phyloP scores from a whole-genome alignment of 2,329 filamentous ascomycete genomes.

The Nectriaceae sp. region DNA sequence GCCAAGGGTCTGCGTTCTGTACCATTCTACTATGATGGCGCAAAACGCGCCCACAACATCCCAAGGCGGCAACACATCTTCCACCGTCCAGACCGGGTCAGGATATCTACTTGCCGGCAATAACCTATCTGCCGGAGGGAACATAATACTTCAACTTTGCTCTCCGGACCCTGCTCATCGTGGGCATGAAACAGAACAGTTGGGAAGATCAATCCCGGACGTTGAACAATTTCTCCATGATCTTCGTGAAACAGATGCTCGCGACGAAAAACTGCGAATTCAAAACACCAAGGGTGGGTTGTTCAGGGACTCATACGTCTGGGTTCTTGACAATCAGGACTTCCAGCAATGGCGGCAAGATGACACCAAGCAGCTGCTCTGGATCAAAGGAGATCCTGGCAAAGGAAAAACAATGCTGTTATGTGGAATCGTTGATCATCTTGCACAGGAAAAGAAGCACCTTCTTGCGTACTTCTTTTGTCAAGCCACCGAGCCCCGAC shows the following conservation, averaged over 20 bases:
- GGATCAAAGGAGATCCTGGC: slow-evolving; percentile 40
- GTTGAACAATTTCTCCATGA: no score
- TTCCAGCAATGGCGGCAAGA: slow-evolving; percentile 21
- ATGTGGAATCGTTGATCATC: slow-evolving; percentile 39
- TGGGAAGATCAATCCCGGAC: no score
- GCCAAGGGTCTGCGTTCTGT: no score
- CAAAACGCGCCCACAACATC: no score
- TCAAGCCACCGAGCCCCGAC: slow-evolving; percentile 37
- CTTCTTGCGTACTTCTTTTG: slow-evolving; percentile 44
- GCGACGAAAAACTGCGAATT: slow-evolving; percentile 38
- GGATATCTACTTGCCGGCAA: no score
- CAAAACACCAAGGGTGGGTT: slow-evolving; percentile 37
- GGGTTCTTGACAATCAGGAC: slow-evolving; percentile 33
- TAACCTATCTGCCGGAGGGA: no score
- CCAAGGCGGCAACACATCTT: no score
- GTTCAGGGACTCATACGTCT: slow-evolving; percentile 33
- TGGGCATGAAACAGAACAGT: no score
- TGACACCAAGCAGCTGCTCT: slow-evolving; percentile 29
- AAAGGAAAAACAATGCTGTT: slow-evolving; percentile 49
- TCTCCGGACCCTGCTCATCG: no score
- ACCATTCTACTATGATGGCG: no score
- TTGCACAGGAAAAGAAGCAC: slow-evolving; percentile 22
- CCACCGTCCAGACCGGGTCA: no score
- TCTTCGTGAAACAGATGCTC: slow-evolving; percentile 32
- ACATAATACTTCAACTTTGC: no score